Base-by-base conservation (phyloP, 768 basidiomycete genomes). In the Phaeotremella skinneri region DNA sequence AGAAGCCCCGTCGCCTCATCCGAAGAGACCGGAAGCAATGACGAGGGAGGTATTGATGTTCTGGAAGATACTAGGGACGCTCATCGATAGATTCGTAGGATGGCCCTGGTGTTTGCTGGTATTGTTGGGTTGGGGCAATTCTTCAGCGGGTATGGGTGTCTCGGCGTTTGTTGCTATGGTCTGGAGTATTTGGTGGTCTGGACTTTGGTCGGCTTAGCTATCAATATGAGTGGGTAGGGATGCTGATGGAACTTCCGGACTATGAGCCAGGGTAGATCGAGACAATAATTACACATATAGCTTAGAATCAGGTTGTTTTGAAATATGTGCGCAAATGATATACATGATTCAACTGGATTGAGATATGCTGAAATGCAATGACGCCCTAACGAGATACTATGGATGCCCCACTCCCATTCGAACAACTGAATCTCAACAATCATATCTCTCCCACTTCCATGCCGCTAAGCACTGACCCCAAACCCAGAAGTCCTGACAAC, bases 31-130 rank as follows among this genome's bases (percentile, higher is more conserved):
- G 21, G 4, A 37, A 9, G 39, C 62, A n/a, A 61, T 64, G 2
- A 63, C 73, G 1, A 59, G 49, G 45, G 59, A 64, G 4, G 53
- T 65, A 27, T 41, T 73, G 29, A 23, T 66, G 21, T 37, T 59
- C 9, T 67, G 66, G 58, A 66, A 83, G 45, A 84, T 84, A 70
- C 74, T 78, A 0, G 92, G 92, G 2, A 83, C 85, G 34, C 65
- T 71, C 0, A 76, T 91, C 42, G 92, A 91, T 73, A 84, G 88
- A 58, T 57, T 85, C 41, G 75, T 94, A 54, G 94, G 94, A 9
- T 81, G 85, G 61, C 76, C 82, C 7, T 97, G 92, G 93, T 89
- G 83, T 81, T 41, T 87, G 9, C 76, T 93, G 62, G 81, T 85
- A 21, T 56, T 89, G 34, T 73, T 91, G 20, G 93, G 93, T 21